Conservation (phyloP, 2,329 filamentous ascomycete species). For the Diaporthe aspalathi region DNA sequence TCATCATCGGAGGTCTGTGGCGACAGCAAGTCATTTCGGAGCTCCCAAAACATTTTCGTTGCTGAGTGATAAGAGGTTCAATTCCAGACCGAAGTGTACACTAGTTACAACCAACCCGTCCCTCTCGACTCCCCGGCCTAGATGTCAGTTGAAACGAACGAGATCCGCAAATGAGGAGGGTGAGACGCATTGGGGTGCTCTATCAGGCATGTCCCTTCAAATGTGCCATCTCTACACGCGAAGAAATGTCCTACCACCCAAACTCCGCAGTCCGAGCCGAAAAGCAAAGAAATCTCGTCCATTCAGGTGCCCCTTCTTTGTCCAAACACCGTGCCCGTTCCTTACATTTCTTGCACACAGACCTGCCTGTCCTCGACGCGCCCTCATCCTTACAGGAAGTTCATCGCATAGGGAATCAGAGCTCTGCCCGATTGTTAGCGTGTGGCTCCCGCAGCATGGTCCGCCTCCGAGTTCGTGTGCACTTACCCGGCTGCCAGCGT, state of each 20-base stretch:
- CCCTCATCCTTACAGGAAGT: slow-evolving; percentile 55
- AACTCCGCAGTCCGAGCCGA: slow-evolving; percentile 39
- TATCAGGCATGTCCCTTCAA: slow-evolving; percentile 17
- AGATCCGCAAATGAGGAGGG: slow-evolving; percentile 25
- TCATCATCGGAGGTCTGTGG: neutral
- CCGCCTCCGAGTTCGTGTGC: neutral
- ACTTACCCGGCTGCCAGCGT: slow-evolving; percentile 93
- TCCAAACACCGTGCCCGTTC: slow-evolving; percentile 14
- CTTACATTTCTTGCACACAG: neutral
- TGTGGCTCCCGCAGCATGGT: neutral
- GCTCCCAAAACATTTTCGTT: neutral
- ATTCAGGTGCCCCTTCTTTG: slow-evolving; percentile 32
- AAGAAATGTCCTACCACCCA: slow-evolving; percentile 31
- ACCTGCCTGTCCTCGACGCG: neutral
- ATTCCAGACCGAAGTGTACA: slow-evolving; percentile 33
- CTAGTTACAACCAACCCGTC: slow-evolving; percentile 35
- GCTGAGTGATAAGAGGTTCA: slow-evolving; percentile 17
- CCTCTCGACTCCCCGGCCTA: slow-evolving; percentile 26
- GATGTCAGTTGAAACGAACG: slow-evolving; percentile 32
- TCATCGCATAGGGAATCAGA: slow-evolving; percentile 64
- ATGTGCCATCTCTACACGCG: neutral
- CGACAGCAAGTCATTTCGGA: neutral
- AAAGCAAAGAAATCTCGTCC: slow-evolving; percentile 29
- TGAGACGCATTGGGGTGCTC: slow-evolving; percentile 7
- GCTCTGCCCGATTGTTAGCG: slow-evolving; percentile 50